phyloP scores from a whole-genome alignment of 495 filamentous ascomycete genomes.

The Aspergillus heteromorphus region DNA sequence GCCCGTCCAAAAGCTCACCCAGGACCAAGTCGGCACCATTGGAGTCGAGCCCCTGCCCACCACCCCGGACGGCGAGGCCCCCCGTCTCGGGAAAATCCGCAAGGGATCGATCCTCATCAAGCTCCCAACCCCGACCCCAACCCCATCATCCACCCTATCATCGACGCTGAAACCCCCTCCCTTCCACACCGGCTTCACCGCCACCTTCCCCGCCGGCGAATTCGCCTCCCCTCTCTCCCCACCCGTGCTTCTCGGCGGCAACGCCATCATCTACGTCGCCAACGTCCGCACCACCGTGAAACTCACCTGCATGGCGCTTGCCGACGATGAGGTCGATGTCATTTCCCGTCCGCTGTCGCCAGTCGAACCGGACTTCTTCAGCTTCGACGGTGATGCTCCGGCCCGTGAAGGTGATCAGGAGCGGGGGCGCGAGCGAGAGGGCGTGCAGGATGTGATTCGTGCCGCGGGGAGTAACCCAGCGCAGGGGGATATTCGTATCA shows the following conservation, averaged over 20 bases:
- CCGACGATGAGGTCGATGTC: constrained; percentile 30
- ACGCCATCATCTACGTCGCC: constrained; percentile 77
- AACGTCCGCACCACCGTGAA: constrained; percentile 79
- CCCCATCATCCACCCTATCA: too few relatives aligned
- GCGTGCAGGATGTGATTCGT: constrained; percentile 16
- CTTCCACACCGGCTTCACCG: constrained; percentile 45
- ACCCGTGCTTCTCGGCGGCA: constrained; percentile 48
- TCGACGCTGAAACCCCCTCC: constrained; percentile 37
- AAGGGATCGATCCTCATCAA: constrained; percentile 80
- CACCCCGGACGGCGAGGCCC: constrained; percentile 17
- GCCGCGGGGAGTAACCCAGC: constrained; percentile 19
- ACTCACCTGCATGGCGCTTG: constrained; percentile 51
- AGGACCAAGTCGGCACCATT: constrained; percentile 86
- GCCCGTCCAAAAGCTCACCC: constrained; percentile 67
- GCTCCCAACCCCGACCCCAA: constrained; percentile 43
- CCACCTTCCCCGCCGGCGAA: constrained; percentile 37
- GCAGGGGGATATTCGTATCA: constrained; percentile 54
- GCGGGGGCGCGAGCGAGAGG: background rate
- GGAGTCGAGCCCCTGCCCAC: constrained; percentile 59
- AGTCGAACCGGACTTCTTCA: constrained; percentile 56
- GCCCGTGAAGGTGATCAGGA: constrained; percentile 30
- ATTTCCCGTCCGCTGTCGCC: constrained; percentile 27
- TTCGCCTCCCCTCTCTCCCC: constrained; percentile 37
- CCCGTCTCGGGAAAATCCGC: constrained; percentile 49
- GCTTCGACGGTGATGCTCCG: constrained; percentile 53